Evolutionary conservation across 257 asterid species (phyloP), one percentile per base, ranked within the genome.

Genomic region (Gentiana macrophylla): DNA sequence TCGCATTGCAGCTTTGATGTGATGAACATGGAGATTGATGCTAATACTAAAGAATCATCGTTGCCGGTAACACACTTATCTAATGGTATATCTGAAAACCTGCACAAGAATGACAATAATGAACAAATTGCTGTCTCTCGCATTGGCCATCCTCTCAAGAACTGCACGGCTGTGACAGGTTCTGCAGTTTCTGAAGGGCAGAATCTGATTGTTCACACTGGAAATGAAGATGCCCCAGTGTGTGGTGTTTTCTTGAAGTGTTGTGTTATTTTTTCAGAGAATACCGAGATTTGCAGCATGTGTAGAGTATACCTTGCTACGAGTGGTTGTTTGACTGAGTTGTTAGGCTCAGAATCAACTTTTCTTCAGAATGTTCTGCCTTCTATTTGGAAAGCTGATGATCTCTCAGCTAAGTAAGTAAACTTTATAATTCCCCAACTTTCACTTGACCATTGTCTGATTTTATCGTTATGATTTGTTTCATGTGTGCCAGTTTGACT

Each of bases 321-420:
- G 59, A 45, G 63, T 65, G 65, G 58, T 74, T 83, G 67, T 74
- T 54, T 41, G 72, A 72, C 74, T 41, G 77, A 54, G 37, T 71
- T 70, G 15, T 60, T 67, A 35, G 50, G 62, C 69, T 72, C 73
- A 53, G 62, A 86, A 43, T 62, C 73, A 37, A 75, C 60, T 37
- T 77, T 74, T 57, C 52, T 86, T 61, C 72, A 32, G 67, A 73
- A 70, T 71, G 73, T 72, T 68, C 62, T 83, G 47, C 36, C 37
- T 11, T 24, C 77, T 62, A 74, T 83, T 50, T 65, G 60, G 62
- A 59, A 71, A 53, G 81, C 81, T 66, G 71, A 77, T 78, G 84
- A 71, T 67, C 86, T 85, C 60, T 81, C 89, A 10, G 54, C 77
- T 62, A 78, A 70, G 99, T 92, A 74, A 72, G 94, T 77, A 24